A percentile compares a stretch with the other conserved stretches of the same genome.
Conservation (phyloP, 805 yeast species). For the Vanderwaltozyma tropicalis region DNA sequence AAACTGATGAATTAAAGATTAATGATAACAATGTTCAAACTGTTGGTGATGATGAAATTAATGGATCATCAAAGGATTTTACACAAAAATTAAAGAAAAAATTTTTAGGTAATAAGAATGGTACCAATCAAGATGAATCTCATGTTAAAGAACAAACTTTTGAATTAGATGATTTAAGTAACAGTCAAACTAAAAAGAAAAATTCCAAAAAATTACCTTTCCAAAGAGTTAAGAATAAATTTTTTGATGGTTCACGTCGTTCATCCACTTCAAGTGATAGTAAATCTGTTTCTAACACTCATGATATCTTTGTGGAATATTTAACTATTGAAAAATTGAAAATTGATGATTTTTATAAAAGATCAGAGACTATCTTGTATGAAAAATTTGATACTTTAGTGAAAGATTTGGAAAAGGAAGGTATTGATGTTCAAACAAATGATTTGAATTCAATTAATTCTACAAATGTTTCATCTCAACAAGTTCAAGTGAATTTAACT, state of each 20-base stretch:
- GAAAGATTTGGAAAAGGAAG: slow-evolving; percentile 36
- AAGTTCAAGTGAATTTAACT: too few species aligned
- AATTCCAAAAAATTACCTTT: slow-evolving; percentile 5
- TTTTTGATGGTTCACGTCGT: slow-evolving; percentile 8
- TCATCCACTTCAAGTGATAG: slow-evolving; percentile 17
- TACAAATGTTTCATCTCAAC: not conserved
- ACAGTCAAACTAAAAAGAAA: not conserved
- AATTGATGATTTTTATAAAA: slow-evolving; percentile 42
- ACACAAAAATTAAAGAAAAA: slow-evolving; percentile 1
- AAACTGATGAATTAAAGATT: slow-evolving; percentile 28
- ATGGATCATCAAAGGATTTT: too few species aligned
- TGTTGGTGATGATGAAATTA: too few species aligned
- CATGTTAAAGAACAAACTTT: slow-evolving; percentile 10
- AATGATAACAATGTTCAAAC: too few species aligned
- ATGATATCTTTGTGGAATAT: slow-evolving; percentile 36
- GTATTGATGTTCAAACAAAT: slow-evolving; percentile 5
- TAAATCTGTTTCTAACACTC: slow-evolving; percentile 28
- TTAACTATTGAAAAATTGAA: slow-evolving; percentile 40
- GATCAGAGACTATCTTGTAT: slow-evolving; percentile 38
- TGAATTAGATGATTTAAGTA: slow-evolving; percentile 18
- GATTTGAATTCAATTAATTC: too few species aligned
- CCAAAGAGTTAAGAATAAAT: slow-evolving; percentile 12
- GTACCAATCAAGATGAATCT: not conserved
- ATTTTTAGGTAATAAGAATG: not conserved
- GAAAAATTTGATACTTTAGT: slow-evolving; percentile 37